Evolutionary conservation across 1,284 basidiomycete species (phyloP).

Genomic region (Puccinia horiana): DNA sequence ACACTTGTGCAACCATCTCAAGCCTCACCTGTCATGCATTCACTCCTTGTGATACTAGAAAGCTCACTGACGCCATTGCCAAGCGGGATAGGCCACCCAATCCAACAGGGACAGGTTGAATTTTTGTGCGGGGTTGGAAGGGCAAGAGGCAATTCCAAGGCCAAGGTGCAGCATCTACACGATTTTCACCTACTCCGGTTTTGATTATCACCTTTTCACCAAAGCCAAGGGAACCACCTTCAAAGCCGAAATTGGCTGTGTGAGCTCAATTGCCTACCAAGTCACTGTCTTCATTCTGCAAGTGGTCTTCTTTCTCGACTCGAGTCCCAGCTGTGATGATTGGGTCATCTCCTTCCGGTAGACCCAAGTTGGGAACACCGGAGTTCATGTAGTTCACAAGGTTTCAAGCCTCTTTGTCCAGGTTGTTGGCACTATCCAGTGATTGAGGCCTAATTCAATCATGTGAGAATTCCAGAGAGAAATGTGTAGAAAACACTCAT

Average conservation of each 20-base stretch:
- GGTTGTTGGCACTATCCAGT: conserved; percentile 1
- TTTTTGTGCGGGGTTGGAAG: conserved; percentile 36
- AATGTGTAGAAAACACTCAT: no score
- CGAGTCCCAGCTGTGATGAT: conserved; percentile 24
- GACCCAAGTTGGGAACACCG: conserved; percentile 32
- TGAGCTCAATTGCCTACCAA: conserved; percentile 35
- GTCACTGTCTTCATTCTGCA: conserved; percentile 40
- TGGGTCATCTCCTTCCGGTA: conserved; percentile 13
- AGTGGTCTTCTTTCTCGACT: conserved; percentile 42
- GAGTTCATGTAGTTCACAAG: conserved; percentile 42
- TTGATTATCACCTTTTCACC: conserved; percentile 38
- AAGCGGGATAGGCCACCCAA: conserved; percentile 59
- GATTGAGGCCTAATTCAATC: conserved; percentile 39
- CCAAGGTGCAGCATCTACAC: conserved; percentile 40
- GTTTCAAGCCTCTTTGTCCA: conserved; percentile 27
- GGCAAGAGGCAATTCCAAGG: conserved; percentile 49
- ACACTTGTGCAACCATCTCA: conserved; percentile 63
- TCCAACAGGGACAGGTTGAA: conserved; percentile 34
- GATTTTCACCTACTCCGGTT: conserved; percentile 23
- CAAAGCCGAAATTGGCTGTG: no score
- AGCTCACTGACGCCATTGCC: conserved; percentile 77
- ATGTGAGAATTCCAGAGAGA: no score
- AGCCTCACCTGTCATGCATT: conserved; percentile 79
- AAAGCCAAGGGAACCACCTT: conserved; percentile 46
- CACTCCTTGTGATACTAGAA: conserved; percentile 81